Base-by-base conservation (phyloP, 2,329 filamentous ascomycete species). In the Iodosphaeria phyllophila region DNA sequence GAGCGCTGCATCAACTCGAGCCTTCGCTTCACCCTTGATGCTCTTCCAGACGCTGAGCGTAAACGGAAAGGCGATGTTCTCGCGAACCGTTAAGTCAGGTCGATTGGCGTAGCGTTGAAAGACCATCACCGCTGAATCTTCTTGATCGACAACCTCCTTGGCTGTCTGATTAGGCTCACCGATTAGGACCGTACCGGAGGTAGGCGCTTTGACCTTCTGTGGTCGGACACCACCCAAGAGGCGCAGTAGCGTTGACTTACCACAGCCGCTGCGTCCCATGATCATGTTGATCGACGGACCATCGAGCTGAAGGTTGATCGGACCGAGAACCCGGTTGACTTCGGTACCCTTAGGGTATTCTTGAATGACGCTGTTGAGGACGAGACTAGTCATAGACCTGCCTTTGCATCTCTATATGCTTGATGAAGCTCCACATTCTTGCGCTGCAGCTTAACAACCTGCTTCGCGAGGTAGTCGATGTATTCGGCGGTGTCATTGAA, bases 71-170 rank as follows among this genome's bases (percentile, higher is more conserved):
- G 57, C 53, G 28, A 95, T 50, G 40, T 71, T 71, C 44, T 68
- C 68, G 5, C 44, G 47, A 19, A 70, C 47, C 9, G 48, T 64
- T 8, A 64, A 64, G 16, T 64, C 56, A 35, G 83, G 78, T 44
- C 95, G 92, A 3, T 93, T 58, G 21, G 71, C 67, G 0, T 83
- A 74, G 3, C 58, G 52, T 43, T 84, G 78, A 0, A 74, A 60
- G 3, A 84, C 76, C 33, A n/a, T n/a, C 77, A 66, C 4, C 69
- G 64, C 31, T 80, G 65, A 28, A 58, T 57, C 3, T 56, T 55
- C 17, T 74, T 67, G 3, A 84, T 51, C 2, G 70, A 70, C 6
- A 71, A 48, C n/a, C 58, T 54, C 18, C 55, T 56, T 23, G 69
- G 64, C 31, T 72, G 66, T 0, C 63, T 60, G 3, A 71, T 64